Evolutionary conservation across 2,329 filamentous ascomycete species (phyloP), one percentile per base, ranked within the genome.

Genomic region (Pleochaeta shiraiana): DNA sequence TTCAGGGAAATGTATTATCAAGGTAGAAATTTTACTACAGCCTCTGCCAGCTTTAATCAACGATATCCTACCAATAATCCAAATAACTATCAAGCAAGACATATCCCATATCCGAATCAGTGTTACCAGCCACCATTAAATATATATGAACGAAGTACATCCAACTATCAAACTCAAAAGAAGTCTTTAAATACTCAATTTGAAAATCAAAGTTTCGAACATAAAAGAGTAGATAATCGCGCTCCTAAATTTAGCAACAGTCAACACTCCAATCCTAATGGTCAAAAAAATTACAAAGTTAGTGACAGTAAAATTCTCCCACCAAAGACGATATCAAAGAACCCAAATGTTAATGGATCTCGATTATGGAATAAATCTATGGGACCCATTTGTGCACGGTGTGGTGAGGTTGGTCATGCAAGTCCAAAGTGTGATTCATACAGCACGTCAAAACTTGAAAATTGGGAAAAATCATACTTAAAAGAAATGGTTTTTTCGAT

Each of bases 401-500:
- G 57, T 60, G 57, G 57, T n/a, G 19, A 34, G 16, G 7, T 60
- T 12, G 57, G 57, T 14, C 57, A 60, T 33, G 28, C 19, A n/a
- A 37, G 33, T 7, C 57, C 57, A 26, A 37, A 60, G 19, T 60
- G 57, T 11, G 34, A 16, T 7, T 37, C 34, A 7, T 16, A 37
- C 16, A 16, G 7, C 16, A 37, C 16, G 7, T 37, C 34, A 16
- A 7, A 7, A 16, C 34, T 37, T 37, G 34, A 37, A 37, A 37
- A 53, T 24, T 59, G 3, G 53, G 28, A 59, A 30, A 9, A 59
- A 59, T 6, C n/a, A 9, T 59, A 59, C 31, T 26, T 59, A 6
- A 59, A 59, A n/a, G 53, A 59, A 59, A 59, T 59, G 24, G 53
- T 59, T 30, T 59, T 59, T n/a, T 50, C n/a, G 21, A 50, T 50